phyloP scores from a whole-genome alignment of 2,329 filamentous ascomycete genomes.

The Emericellopsis atlantica region DNA sequence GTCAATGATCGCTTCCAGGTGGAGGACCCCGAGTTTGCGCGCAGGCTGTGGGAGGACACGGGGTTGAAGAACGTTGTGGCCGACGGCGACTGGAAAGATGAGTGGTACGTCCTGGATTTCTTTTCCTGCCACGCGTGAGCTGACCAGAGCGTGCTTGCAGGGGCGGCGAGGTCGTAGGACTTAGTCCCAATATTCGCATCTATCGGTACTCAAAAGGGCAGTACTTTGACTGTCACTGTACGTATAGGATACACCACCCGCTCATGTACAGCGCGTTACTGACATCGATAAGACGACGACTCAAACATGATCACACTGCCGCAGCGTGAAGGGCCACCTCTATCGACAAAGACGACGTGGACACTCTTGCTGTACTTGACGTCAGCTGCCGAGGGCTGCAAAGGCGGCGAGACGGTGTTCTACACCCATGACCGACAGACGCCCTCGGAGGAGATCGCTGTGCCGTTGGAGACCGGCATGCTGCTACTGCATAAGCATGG shows the following conservation, averaged over 20 bases:
- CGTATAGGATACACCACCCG: slow-evolving; percentile 13
- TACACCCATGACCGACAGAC: slow-evolving; percentile 56
- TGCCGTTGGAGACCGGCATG: slow-evolving; percentile 72
- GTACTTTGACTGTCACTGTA: slow-evolving; percentile 89
- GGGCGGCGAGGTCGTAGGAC: slow-evolving; percentile 71
- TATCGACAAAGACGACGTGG: slow-evolving; percentile 59
- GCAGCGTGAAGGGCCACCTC: slow-evolving; percentile 9
- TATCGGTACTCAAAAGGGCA: slow-evolving; percentile 80
- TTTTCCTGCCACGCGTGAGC: neutral
- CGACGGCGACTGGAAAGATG: slow-evolving; percentile 17
- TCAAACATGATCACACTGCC: slow-evolving; percentile 57
- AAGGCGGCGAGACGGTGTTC: slow-evolving; percentile 85
- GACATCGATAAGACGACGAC: slow-evolving; percentile 60
- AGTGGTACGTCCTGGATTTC: slow-evolving; percentile 27
- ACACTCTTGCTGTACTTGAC: slow-evolving; percentile 82
- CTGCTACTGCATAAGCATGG: slow-evolving; percentile 81
- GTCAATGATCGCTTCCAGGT: slow-evolving; percentile 87
- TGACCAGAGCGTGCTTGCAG: slow-evolving; percentile 27
- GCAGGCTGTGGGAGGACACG: slow-evolving; percentile 64
- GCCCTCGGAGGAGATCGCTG: slow-evolving; percentile 52
- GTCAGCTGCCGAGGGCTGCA: slow-evolving; percentile 58
- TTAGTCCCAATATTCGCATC: slow-evolving; percentile 80
- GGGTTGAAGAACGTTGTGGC: slow-evolving; percentile 52
- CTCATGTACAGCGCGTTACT: neutral
- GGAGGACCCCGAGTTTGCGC: slow-evolving; percentile 62